phyloP scores from a whole-genome alignment of 2,329 filamentous ascomycete species.

The Aspergillus melleus region DNA sequence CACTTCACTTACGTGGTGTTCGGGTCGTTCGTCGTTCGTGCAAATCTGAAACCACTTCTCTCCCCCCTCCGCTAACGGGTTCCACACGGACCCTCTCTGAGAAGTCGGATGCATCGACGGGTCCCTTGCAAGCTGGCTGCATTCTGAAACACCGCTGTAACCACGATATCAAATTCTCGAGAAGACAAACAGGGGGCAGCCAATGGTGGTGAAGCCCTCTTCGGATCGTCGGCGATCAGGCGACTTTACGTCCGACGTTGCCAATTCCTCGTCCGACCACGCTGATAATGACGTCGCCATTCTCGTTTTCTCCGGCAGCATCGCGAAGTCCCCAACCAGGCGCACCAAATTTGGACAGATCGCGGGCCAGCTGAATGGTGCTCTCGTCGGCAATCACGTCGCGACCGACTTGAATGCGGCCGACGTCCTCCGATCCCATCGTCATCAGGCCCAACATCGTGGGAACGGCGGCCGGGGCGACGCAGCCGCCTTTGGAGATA shows the following conservation, averaged over 20 bases:
- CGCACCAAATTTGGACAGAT: conserved; percentile 83
- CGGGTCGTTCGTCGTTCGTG: neutral
- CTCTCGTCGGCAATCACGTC: conserved; percentile 81
- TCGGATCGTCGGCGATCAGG: conserved; percentile 39
- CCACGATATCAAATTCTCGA: conserved; percentile 4
- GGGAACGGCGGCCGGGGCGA: conserved; percentile 67
- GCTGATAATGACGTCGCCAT: conserved; percentile 75
- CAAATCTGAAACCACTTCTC: neutral
- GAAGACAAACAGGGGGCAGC: neutral
- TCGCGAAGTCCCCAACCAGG: conserved; percentile 89
- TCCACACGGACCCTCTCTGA: neutral
- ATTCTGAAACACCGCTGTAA: conserved; percentile 17
- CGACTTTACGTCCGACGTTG: conserved; percentile 90
- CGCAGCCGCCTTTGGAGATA: conserved; percentile 79
- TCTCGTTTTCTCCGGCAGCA: conserved; percentile 62
- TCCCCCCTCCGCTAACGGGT: neutral
- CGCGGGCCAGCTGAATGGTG: conserved; percentile 75
- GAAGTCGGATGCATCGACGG: neutral
- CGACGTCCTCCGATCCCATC: conserved; percentile 96
- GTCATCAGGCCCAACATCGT: conserved; percentile 89
- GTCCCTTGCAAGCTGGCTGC: conserved; percentile 8
- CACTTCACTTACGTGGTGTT: conserved; percentile 1
- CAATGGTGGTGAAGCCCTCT: neutral
- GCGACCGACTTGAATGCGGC: conserved; percentile 75
- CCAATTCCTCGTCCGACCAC: conserved; percentile 92